Conservation (phyloP, 2,329 filamentous ascomycete species). For the Ilyonectria robusta region DNA sequence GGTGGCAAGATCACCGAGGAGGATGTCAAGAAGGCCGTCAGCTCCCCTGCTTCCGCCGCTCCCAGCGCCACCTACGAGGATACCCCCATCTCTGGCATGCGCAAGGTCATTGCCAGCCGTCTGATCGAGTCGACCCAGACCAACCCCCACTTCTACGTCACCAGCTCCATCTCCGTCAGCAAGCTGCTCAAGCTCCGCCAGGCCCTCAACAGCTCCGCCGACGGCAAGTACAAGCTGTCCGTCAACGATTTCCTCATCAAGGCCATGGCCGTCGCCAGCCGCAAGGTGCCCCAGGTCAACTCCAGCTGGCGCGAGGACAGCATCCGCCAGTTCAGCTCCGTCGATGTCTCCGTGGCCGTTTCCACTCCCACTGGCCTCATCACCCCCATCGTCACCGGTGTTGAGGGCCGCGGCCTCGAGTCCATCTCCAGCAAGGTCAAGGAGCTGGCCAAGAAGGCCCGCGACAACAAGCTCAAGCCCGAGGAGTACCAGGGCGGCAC, state of each 20-base stretch:
- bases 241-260: conserved; percentile 99
- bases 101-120: conserved; percentile 95
- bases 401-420: conserved; percentile 88
- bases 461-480: conserved; percentile 98
- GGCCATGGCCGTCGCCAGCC: conserved; percentile 88
- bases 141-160: conserved; percentile 99
- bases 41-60: conserved; percentile 67
- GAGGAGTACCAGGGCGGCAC: conserved; percentile 99
- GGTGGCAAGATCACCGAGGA: conserved; percentile 91
- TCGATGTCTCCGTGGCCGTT: conserved; percentile 96
- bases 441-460: conserved; percentile 95
- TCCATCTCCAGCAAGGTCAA: conserved; percentile 92
- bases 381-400: conserved; percentile 95
- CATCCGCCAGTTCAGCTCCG: conserved; percentile 93
- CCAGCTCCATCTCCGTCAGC: conserved; percentile 88
- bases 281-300: conserved; percentile 96
- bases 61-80: conserved; percentile 84
- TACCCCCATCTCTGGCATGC: conserved; percentile 89
- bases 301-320: conserved; percentile 92
- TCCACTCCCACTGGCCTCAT: conserved; percentile 94
- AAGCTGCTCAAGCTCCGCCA: conserved; percentile 97
- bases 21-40: conserved; percentile 90
- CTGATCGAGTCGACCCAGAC: conserved; percentile 89
- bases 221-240: conserved; percentile 99
- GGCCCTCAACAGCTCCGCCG: conserved; percentile 88